Percentiles rank a stretch among this genome's conserved stretches.
Evolutionary conservation across 306 rosid genomes (phyloP).

Genomic region (Castanea mollissima): DNA sequence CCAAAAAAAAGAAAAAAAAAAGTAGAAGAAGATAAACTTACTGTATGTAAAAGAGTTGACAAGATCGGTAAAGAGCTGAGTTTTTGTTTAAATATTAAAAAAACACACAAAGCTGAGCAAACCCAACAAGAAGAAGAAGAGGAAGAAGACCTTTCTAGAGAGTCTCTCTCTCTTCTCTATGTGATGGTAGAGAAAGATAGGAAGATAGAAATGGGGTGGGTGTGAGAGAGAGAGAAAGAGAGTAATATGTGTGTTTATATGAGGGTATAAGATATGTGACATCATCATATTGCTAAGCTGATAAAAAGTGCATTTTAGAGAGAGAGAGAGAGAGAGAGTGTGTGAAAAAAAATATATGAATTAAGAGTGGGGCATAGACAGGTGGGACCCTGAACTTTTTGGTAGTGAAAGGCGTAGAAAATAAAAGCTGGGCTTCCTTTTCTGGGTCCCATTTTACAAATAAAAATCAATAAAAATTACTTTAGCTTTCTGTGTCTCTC

Average conservation of each 20-base stretch:
- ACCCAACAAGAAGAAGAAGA: conserved; percentile 35
- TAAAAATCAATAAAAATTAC: neutral
- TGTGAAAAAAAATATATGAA: neutral
- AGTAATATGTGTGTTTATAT: conserved; percentile 21
- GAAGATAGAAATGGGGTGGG: conserved; percentile 38
- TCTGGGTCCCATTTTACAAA: conserved; percentile 25
- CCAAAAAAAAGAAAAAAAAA: neutral
- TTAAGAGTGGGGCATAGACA: conserved; percentile 6
- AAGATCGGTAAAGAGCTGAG: conserved; percentile 40
- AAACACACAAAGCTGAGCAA: conserved; percentile 31
- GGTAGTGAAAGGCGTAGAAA: conserved; percentile 29
- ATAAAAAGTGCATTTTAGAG: conserved; percentile 50
- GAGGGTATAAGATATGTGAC: conserved; percentile 39
- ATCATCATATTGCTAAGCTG: conserved; percentile 29
- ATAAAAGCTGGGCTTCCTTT: conserved; percentile 38
- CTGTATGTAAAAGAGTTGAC: conserved; percentile 33
- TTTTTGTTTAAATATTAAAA: conserved; percentile 10
- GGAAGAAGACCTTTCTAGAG: conserved; percentile 35
- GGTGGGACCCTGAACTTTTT: conserved; percentile 62
- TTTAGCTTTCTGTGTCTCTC: neutral
- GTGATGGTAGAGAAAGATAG: conserved; percentile 35
- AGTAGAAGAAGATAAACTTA: conserved; percentile 33
- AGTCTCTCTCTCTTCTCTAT: conserved; percentile 8
- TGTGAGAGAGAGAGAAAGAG: conserved; percentile 48
- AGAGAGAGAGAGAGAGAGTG: neutral